A percentile compares a stretch with the other conserved stretches of the same genome.
Evolutionary conservation across 495 filamentous ascomycete genomes (phyloP).

Genomic region (Melanomma pulvis-pyrius): DNA sequence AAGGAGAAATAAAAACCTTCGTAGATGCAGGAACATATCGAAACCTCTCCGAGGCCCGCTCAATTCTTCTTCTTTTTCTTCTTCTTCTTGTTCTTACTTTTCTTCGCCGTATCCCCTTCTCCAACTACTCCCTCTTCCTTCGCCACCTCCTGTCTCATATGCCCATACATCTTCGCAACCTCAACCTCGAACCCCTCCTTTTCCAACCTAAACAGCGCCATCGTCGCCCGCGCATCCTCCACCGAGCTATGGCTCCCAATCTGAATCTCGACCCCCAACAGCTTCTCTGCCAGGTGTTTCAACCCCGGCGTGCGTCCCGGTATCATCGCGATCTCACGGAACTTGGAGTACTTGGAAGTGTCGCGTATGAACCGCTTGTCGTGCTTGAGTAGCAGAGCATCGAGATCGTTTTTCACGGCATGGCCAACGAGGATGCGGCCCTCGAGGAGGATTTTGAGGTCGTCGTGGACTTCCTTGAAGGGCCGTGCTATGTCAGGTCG

Average conservation of each 20-base stretch:
- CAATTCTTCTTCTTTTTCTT: slow-evolving; percentile 31
- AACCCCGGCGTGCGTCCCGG: slow-evolving; percentile 78
- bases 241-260: slow-evolving; percentile 71
- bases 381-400: slow-evolving; percentile 73
- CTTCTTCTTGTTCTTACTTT: slow-evolving; percentile 25
- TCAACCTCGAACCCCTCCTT: slow-evolving; percentile 84
- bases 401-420: slow-evolving; percentile 83
- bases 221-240: slow-evolving; percentile 87
- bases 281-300: slow-evolving; percentile 71
- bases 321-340: slow-evolving; percentile 62
- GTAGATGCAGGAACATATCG: neutral
- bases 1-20: neutral
- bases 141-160: slow-evolving; percentile 39
- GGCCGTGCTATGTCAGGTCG: slow-evolving; percentile 28
- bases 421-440: slow-evolving; percentile 83
- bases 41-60: neutral
- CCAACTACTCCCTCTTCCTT: slow-evolving; percentile 44
- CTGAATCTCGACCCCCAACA: slow-evolving; percentile 84
- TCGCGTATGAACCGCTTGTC: slow-evolving; percentile 78
- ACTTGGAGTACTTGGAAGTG: slow-evolving; percentile 75
- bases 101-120: slow-evolving; percentile 35
- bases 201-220: slow-evolving; percentile 79
- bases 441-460: slow-evolving; percentile 71
- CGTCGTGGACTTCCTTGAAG: slow-evolving; percentile 73
- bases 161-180: slow-evolving; percentile 57